Evolutionary conservation across 2,329 filamentous ascomycete species (phyloP).

Genomic region (Aspergillus sp.): DNA sequence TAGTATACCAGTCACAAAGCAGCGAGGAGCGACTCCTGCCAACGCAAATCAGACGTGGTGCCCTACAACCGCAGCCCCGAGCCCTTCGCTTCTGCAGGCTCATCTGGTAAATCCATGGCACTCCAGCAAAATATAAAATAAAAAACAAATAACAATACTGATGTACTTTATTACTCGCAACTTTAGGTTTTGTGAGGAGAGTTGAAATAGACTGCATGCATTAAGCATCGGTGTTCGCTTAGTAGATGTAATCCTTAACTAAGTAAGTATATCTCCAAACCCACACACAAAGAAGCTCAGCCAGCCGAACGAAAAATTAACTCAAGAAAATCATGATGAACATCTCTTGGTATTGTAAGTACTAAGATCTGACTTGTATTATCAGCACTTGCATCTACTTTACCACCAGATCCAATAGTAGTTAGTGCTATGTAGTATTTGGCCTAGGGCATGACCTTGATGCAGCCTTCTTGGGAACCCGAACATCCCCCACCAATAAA

Average conservation of each 20-base stretch:
- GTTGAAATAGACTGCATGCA: too few species aligned
- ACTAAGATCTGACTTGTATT: not conserved
- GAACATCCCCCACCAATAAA: constrained; percentile 5
- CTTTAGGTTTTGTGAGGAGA: too few species aligned
- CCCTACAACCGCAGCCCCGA: constrained; percentile 13
- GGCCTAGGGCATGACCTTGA: not conserved
- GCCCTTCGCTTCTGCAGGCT: constrained; percentile 6
- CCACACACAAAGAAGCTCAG: too few species aligned
- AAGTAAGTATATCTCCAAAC: too few species aligned
- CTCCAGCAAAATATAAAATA: too few species aligned
- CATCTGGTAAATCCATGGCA: not conserved
- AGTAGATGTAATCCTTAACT: too few species aligned
- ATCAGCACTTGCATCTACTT: not conserved
- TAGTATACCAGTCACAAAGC: not conserved
- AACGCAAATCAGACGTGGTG: constrained; percentile 21
- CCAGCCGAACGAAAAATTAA: not conserved
- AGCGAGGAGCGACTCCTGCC: constrained; percentile 7
- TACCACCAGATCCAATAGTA: not conserved
- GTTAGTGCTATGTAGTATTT: not conserved
- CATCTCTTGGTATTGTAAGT: not conserved
- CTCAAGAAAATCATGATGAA: not conserved
- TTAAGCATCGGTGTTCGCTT: too few species aligned
- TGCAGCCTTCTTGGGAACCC: constrained; percentile 2
- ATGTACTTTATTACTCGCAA: too few species aligned
- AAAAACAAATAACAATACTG: too few species aligned